Evolutionary conservation across 1,284 basidiomycete species (phyloP).

Genomic region (Jaminaea rosea): DNA sequence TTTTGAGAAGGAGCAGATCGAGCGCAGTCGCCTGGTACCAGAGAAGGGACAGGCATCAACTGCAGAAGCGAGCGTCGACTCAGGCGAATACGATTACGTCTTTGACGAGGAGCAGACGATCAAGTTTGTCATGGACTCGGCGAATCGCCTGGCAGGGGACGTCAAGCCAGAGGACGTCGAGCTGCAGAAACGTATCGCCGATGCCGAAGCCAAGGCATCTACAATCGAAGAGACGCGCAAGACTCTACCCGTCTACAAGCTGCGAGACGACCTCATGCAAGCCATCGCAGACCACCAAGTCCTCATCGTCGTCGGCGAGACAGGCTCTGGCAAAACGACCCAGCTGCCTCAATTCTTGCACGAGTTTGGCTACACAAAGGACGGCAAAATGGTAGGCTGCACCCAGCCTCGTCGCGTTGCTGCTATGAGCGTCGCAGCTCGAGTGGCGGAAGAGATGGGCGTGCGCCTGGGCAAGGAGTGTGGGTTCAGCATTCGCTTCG

Average conservation of each 20-base stretch:
- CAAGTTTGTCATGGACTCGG: conserved; percentile 75
- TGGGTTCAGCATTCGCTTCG: conserved; percentile 91
- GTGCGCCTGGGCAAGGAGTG: conserved; percentile 92
- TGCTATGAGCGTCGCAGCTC: conserved; percentile 97
- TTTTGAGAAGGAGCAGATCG: conserved; percentile 76
- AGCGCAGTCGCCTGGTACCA: conserved; percentile 55
- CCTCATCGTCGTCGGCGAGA: conserved; percentile 50
- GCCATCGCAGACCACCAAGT: conserved; percentile 80
- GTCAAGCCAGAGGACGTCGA: conserved; percentile 78
- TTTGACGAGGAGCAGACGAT: conserved; percentile 97
- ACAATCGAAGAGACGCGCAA: conserved; percentile 40
- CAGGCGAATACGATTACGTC: conserved; percentile 79
- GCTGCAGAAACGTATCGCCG: conserved; percentile 77
- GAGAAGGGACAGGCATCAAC: conserved; percentile 58
- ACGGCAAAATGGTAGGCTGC: conserved; percentile 81
- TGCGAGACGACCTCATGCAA: conserved; percentile 53
- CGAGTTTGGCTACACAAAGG: conserved; percentile 86
- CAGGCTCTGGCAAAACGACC: conserved; percentile 92
- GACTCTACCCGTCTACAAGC: conserved; percentile 39
- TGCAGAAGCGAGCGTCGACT: conserved; percentile 16
- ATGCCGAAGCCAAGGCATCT: conserved; percentile 66
- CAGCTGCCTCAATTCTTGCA: conserved; percentile 96
- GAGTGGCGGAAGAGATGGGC: conserved; percentile 98
- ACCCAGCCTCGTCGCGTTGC: conserved; percentile 98
- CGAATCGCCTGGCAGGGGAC: conserved; percentile 48